These are phyloP conservation scores for Eucalyptus cloeziana DNA, from an alignment of 345 rosid genomes.

Conservation along the genomic window DNA sequence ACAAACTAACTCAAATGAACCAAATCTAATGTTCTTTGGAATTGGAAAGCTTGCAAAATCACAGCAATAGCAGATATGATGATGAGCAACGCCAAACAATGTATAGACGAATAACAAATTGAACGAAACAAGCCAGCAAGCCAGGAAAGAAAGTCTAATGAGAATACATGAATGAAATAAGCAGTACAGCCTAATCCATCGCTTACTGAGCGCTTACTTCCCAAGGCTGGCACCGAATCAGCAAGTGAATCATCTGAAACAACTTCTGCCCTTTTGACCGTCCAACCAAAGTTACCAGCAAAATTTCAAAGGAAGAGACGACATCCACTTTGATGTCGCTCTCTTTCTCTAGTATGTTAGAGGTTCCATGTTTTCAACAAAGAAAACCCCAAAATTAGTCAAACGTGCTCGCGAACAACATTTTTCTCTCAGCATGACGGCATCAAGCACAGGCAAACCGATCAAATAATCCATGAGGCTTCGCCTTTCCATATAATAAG, in stretches of 20 bases:
- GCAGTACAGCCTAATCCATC: slow-evolving; percentile 35
- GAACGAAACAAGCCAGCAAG: neutral
- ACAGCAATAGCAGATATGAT: neutral
- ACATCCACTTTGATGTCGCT: too few species aligned
- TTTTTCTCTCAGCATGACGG: too few species aligned
- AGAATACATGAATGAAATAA: slow-evolving; percentile 14
- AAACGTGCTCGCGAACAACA: too few species aligned
- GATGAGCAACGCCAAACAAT: neutral
- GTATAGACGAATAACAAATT: neutral
- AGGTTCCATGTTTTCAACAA: too few species aligned
- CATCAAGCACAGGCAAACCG: too few species aligned
- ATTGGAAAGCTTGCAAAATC: neutral
- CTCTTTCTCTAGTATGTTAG: too few species aligned
- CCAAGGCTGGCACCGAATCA: slow-evolving; percentile 25
- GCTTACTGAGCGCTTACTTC: slow-evolving; percentile 67
- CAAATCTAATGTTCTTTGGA: neutral
- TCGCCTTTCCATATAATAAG: too few species aligned
- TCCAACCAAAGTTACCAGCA: neutral
- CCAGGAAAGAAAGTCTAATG: neutral
- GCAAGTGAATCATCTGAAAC: neutral
- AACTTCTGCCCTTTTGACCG: slow-evolving; percentile 38
- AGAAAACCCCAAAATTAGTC: too few species aligned
- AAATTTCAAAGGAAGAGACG: too few species aligned
- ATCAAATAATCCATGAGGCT: too few species aligned
- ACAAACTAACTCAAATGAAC: neutral